A percentile compares a stretch with the other conserved stretches of the same genome.
phyloP scores from a whole-genome alignment of 768 basidiomycete species.

The Leccinellum albellum region DNA sequence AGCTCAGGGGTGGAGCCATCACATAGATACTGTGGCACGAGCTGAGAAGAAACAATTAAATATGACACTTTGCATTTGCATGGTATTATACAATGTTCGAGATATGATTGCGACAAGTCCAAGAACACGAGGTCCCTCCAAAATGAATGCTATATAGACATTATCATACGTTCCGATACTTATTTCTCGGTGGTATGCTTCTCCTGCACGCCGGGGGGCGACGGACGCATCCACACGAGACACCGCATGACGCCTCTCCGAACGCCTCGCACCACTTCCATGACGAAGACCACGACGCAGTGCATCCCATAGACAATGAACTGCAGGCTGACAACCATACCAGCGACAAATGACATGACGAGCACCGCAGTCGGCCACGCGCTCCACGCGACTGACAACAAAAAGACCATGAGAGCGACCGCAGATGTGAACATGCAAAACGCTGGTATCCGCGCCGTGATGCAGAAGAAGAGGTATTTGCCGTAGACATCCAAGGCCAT shows the following conservation, averaged over 20 bases:
- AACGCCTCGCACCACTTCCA: constrained; percentile 1
- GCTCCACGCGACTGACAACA: constrained; percentile 56
- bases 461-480: constrained; percentile 64
- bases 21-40: neutral
- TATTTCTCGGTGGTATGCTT: constrained; percentile 3
- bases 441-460: constrained; percentile 61
- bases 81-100: constrained; percentile 8
- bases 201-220: constrained; percentile 7
- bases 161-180: neutral
- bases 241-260: constrained; percentile 15
- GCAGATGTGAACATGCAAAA: constrained; percentile 57
- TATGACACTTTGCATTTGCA: neutral
- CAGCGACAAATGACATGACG: constrained; percentile 53
- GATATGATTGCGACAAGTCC: neutral
- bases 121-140: neutral
- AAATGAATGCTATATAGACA: neutral
- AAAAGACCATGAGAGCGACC: constrained; percentile 55
- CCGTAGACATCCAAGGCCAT: constrained; percentile 51
- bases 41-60: neutral
- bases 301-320: constrained; percentile 56
- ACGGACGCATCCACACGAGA: constrained; percentile 8
- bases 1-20: neutral
- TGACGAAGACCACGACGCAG: constrained; percentile 19
- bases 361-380: constrained; percentile 64
- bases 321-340: constrained; percentile 58